Percentiles rank a stretch among this genome's conserved stretches.
These are phyloP conservation scores for Purshia tridentata DNA, from an alignment of 306 rosid genomes.

Conservation along the genomic window DNA sequence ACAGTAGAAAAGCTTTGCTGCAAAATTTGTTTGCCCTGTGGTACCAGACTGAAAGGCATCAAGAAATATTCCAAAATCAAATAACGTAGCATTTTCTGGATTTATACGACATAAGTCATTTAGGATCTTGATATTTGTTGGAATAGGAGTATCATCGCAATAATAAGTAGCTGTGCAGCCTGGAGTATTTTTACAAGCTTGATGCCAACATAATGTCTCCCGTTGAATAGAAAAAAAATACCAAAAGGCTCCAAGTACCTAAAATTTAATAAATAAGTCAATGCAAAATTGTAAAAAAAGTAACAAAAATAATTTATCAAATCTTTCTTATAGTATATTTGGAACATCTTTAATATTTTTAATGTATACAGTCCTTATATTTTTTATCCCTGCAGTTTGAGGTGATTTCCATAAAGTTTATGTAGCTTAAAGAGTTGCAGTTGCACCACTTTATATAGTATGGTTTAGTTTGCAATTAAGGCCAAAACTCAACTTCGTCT, in stretches of 20 bases:
- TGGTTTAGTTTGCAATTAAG: too few species aligned
- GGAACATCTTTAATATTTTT: too few species aligned
- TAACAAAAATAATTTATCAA: too few species aligned
- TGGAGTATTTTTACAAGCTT: neutral
- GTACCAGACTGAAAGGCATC: neutral
- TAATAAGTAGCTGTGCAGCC: neutral
- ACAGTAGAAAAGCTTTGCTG: conserved; percentile 21
- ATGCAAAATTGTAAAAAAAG: too few species aligned
- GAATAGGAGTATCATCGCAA: neutral
- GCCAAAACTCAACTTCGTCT: too few species aligned
- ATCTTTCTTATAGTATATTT: too few species aligned
- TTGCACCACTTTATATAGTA: too few species aligned
- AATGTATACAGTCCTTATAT: too few species aligned
- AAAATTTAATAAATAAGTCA: neutral
- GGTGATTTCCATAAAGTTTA: too few species aligned
- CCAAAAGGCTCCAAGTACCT: conserved; percentile 20
- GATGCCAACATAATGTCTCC: neutral
- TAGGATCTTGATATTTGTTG: neutral
- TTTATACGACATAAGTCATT: neutral
- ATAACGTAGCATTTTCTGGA: neutral
- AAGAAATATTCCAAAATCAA: conserved; percentile 27
- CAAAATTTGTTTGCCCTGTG: neutral
- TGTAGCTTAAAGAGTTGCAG: too few species aligned
- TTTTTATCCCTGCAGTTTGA: too few species aligned
- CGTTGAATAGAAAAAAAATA: neutral